A percentile compares a stretch with the other conserved stretches of the same genome.
Evolutionary conservation across 805 yeast genomes (phyloP).

Genomic region (Candida jianshihensis): DNA sequence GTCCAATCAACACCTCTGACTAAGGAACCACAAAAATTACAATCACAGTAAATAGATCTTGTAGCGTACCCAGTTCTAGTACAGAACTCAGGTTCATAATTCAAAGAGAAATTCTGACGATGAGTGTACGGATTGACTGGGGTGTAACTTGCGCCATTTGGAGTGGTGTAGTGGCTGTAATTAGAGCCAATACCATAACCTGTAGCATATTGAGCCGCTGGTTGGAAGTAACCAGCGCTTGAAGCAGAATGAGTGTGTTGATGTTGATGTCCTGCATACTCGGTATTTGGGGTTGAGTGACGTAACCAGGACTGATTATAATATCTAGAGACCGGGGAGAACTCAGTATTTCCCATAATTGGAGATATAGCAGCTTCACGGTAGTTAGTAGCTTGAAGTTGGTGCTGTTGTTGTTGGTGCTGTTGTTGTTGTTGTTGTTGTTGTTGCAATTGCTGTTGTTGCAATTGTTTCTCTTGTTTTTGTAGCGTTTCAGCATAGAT

Average conservation of each 20-base stretch:
- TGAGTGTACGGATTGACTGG: slow-evolving; percentile 9
- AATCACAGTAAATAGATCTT: slow-evolving; percentile 16
- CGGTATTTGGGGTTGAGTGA: slow-evolving; percentile 5
- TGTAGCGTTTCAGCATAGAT: slow-evolving; percentile 18
- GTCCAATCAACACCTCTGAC: slow-evolving; percentile 19
- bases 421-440: slow-evolving; percentile 2
- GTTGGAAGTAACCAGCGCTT: background rate
- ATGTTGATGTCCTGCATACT: slow-evolving; percentile 11
- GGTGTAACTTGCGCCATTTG: no score
- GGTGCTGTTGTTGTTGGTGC: slow-evolving; percentile 3
- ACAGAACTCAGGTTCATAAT: slow-evolving; percentile 17
- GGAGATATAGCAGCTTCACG: no score
- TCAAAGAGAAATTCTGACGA: slow-evolving; percentile 13
- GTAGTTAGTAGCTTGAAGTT: no score
- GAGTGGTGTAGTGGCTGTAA: background rate
- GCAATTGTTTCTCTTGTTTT: no score
- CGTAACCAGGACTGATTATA: background rate
- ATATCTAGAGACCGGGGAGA: slow-evolving; percentile 16
- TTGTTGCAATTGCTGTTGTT: slow-evolving; percentile 13
- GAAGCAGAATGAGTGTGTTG: background rate
- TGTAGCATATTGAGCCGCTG: no score
- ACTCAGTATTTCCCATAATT: no score
- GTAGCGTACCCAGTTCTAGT: slow-evolving; percentile 19
- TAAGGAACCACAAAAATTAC: slow-evolving; percentile 18
- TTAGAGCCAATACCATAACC: no score